A percentile compares a stretch with the other conserved stretches of the same genome.
phyloP scores from a whole-genome alignment of 495 filamentous ascomycete species.

The Aspergillus carlsbadensis region DNA sequence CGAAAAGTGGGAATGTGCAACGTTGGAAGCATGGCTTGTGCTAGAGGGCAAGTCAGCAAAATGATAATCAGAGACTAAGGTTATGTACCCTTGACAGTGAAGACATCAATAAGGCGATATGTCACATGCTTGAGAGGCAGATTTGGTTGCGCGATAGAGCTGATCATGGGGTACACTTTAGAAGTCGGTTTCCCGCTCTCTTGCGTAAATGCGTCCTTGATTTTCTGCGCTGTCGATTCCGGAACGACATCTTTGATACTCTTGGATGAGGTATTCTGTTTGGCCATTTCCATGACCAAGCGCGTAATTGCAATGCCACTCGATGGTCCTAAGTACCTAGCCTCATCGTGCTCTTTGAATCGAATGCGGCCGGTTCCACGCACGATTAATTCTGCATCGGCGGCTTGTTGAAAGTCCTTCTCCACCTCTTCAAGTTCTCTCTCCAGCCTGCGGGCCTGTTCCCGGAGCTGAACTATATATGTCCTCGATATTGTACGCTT shows the following conservation, averaged over 20 bases:
- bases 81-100: slow-evolving; percentile 71
- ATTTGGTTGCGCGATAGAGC: slow-evolving; percentile 64
- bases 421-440: slow-evolving; percentile 63
- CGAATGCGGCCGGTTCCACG: slow-evolving; percentile 78
- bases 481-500: slow-evolving; percentile 72
- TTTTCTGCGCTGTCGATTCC: slow-evolving; percentile 58
- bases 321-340: slow-evolving; percentile 84
- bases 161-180: slow-evolving; percentile 76
- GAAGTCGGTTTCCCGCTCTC: slow-evolving; percentile 62
- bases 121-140: slow-evolving; percentile 67
- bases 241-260: slow-evolving; percentile 87
- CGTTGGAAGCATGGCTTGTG: slow-evolving; percentile 80
- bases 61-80: slow-evolving; percentile 5
- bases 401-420: slow-evolving; percentile 64
- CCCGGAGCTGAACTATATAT: slow-evolving; percentile 86
- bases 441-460: slow-evolving; percentile 75
- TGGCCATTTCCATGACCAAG: slow-evolving; percentile 91
- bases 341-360: slow-evolving; percentile 76
- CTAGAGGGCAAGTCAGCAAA: slow-evolving; percentile 41
- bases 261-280: slow-evolving; percentile 77
- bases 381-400: slow-evolving; percentile 76
- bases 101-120: slow-evolving; percentile 74
- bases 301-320: slow-evolving; percentile 94
- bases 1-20: slow-evolving; percentile 79
- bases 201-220: slow-evolving; percentile 54